These are phyloP conservation scores for Globisporangium abappressorium DNA, from an alignment of 352 stramenopile species.

Conservation along the genomic window DNA sequence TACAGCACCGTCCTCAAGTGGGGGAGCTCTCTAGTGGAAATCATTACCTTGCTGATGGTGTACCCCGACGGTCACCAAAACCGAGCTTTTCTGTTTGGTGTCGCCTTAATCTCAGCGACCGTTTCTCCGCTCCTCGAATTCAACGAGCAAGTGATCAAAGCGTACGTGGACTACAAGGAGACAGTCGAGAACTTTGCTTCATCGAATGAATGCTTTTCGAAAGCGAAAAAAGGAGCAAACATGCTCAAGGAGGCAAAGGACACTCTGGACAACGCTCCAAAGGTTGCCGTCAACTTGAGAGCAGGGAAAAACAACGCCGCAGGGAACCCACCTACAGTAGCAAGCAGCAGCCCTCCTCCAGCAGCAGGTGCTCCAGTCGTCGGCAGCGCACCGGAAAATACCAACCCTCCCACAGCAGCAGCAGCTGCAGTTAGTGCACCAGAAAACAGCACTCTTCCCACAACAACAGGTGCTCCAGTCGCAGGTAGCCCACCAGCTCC, in stretches of 20 bases:
- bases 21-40: slow-evolving; percentile 44
- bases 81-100: slow-evolving; percentile 22
- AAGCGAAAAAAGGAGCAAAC: slow-evolving; percentile 19
- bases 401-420: not conserved
- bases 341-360: not conserved
- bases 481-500: not conserved
- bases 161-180: slow-evolving; percentile 52
- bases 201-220: slow-evolving; percentile 25
- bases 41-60: slow-evolving; percentile 37
- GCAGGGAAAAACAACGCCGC: not conserved
- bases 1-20: slow-evolving; percentile 49
- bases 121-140: slow-evolving; percentile 48
- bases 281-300: slow-evolving; percentile 18
- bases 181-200: slow-evolving; percentile 25
- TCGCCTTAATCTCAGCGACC: slow-evolving; percentile 36
- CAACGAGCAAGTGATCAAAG: slow-evolving; percentile 51
- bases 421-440: not conserved
- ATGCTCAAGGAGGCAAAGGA: slow-evolving; percentile 16
- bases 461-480: not conserved
- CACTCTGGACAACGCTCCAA: slow-evolving; percentile 8
- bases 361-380: not conserved
- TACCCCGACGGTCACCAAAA: slow-evolving; percentile 21
- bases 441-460: not conserved
- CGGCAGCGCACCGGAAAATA: not conserved
- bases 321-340: not conserved